Conservation (phyloP, 2,329 filamentous ascomycete species). For the Xylaria sp. region DNA sequence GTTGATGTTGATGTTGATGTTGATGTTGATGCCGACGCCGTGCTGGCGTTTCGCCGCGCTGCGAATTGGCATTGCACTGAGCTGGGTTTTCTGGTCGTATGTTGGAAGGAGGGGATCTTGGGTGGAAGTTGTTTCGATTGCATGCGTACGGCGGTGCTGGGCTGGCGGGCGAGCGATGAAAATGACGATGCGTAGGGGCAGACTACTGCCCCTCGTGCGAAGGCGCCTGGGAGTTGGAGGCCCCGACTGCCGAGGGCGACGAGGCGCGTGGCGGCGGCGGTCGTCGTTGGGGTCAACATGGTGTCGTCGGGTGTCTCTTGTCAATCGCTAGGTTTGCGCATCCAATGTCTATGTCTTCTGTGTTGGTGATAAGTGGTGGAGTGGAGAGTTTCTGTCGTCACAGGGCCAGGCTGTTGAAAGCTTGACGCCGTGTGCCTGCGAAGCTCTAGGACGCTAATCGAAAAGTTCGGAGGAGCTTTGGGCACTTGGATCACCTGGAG, state of each 20-base stretch:
- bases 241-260: constrained; percentile 46
- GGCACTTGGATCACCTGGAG: constrained; percentile 27
- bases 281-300: constrained; percentile 47
- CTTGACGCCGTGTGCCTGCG: constrained; percentile 37
- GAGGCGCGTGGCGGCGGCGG: constrained; percentile 46
- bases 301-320: constrained; percentile 25
- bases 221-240: constrained; percentile 46
- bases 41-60: constrained; percentile 44
- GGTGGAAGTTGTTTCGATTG: constrained; percentile 38
- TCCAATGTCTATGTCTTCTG: not conserved
- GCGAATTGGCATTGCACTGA: constrained; percentile 43
- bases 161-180: constrained; percentile 41
- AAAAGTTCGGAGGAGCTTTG: constrained; percentile 36
- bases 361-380: constrained; percentile 19
- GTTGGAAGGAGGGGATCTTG: constrained; percentile 30
- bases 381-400: constrained; percentile 34
- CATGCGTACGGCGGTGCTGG: constrained; percentile 35
- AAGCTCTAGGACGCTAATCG: constrained; percentile 27
- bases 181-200: constrained; percentile 43
- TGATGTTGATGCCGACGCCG: constrained; percentile 19
- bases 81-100: constrained; percentile 32
- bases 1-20: not conserved
- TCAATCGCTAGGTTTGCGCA: constrained; percentile 19
- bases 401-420: constrained; percentile 30
- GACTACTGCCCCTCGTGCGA: constrained; percentile 43